Evolutionary conservation across 169 alveolate genomes (phyloP), one percentile per base, ranked within the genome.

Genomic region (Plasmodium ovale): DNA sequence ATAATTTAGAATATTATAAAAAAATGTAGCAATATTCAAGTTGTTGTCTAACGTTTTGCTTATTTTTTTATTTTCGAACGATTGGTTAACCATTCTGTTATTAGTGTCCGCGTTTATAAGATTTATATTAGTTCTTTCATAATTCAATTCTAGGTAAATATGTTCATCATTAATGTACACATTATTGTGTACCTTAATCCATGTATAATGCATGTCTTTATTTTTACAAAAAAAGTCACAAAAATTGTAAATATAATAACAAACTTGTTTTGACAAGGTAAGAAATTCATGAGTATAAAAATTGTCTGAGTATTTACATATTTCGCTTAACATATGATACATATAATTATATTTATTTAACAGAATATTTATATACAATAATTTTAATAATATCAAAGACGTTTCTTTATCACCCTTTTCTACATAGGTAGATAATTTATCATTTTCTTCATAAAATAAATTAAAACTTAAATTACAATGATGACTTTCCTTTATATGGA

Each of bases 181-280:
- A 79, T 79, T 65, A 3, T 67, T 53, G 4, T 14, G 25, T 4
- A 79, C 71, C 44, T 51, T 79, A 19, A 49, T 79, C 84, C 84
- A 79, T 25, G 42, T 14, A 79, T 65, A 51, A n/a, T 64, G 33
- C 60, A 54, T 58, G 16, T 37, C 70, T 69, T 79, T 79, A 79
- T 79, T 56, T 79, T 35, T 79, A 16, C 49, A 62, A 56, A 79
- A 64, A 47, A 79, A 79, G 51, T 79, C 23, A 4, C 68, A 23
- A 39, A 79, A 79, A 79, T 79, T 79, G 59, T 79, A 79, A 35
- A 79, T 69, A 42, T 79, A 82, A 56, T 79, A 79, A 10, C 89
- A 79, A 10, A 79, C 84, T 53, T 79, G 89, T 65, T 79, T 79
- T 0, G 89, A 51, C 23, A 79, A 42, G 14, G 23, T 51, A 21